Evolutionary conservation across 805 yeast species (phyloP), one percentile per base, ranked within the genome.

Genomic region (Suhomyces kilbournensis): DNA sequence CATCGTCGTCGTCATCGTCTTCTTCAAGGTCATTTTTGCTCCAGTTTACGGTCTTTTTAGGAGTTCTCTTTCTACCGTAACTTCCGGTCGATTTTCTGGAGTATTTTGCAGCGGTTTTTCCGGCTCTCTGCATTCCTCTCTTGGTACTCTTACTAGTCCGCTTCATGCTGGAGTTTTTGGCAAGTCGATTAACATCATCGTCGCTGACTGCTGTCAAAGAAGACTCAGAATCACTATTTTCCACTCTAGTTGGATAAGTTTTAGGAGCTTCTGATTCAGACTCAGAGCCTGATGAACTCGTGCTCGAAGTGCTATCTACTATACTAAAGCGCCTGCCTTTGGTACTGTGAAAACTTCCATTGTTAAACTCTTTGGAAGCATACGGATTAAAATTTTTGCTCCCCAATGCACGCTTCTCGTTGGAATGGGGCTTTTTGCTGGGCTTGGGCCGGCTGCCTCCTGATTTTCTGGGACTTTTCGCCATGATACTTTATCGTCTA

Each of bases 151-250:
- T 38, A 10, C 42, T 38, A 19, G 42, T 38, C 4, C 42, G 23
- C 30, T 35, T 50, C 46, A 40, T 39, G 48, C 48, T 46, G 14
- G 55, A 53, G 28, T 47, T 50, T 35, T 50, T 57, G 19, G 59
- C 53, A 17, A 55, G 56, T 10, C 49, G 51, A 12, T 23, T 38
- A 9, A 35, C 60, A 8, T 60, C 69, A 5, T 59, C 58, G 25
- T 66, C 74, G 6, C 68, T 64, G 7, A 74, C 74, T 2, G 76
- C 78, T 0, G 77, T 75, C 30, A 75, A 60, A 0, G 77, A 72
- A 14, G 74, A 68, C 47, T 74, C 79, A 1, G 75, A 68, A 44
- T 71, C 74, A 25, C 61, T 56, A 28, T 47, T 59, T 17, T 30
- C 40, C 28, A 32, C 19, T 17, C 20, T 19, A 19, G 10, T 23